phyloP scores from a whole-genome alignment of 1,139 yeast species.

The Eremothecium sinecaudum region DNA sequence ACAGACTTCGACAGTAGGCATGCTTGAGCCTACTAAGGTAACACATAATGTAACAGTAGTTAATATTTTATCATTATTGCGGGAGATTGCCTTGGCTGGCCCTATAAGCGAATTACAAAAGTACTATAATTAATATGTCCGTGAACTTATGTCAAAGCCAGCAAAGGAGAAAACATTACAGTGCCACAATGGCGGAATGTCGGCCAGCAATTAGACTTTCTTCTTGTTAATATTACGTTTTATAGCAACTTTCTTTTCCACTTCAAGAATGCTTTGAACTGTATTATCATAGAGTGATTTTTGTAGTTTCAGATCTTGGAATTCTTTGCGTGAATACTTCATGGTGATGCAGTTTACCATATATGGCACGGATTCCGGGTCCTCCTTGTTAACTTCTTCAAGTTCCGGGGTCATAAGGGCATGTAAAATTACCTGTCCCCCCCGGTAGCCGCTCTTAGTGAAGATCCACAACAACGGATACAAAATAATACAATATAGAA shows the following conservation, averaged over 20 bases:
- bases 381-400: constrained; percentile 30
- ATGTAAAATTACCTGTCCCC: constrained; percentile 68
- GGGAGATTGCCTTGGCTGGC: too few species aligned
- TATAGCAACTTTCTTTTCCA: constrained; percentile 66
- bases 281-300: constrained; percentile 54
- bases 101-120: too few species aligned
- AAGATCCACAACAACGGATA: constrained; percentile 81
- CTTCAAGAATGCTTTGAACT: constrained; percentile 41
- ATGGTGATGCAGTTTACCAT: constrained; percentile 64
- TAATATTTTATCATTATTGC: too few species aligned
- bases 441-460: constrained; percentile 63
- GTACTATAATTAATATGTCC: too few species aligned
- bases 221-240: constrained; percentile 37
- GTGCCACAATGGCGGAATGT: too few species aligned
- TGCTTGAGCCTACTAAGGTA: too few species aligned
- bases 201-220: too few species aligned
- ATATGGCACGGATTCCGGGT: constrained; percentile 55
- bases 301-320: constrained; percentile 53
- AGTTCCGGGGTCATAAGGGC: constrained; percentile 68
- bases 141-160: too few species aligned
- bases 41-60: too few species aligned
- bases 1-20: too few species aligned
- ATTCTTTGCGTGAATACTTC: constrained; percentile 52
- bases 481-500: constrained; percentile 48
- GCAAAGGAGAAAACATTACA: too few species aligned